phyloP scores from a whole-genome alignment of 306 rosid species.

The Vicia villosa region DNA sequence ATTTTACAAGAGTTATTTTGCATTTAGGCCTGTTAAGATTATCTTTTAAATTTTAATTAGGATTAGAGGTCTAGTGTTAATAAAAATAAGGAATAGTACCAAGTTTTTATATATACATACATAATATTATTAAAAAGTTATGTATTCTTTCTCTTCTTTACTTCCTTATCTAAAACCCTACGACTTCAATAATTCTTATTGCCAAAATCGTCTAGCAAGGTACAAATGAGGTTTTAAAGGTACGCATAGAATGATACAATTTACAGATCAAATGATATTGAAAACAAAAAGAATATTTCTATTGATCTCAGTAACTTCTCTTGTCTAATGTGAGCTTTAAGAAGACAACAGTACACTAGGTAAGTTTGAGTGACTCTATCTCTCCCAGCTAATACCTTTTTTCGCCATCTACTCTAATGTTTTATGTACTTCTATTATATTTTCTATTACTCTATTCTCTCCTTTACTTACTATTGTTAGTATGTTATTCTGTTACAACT shows the following conservation, averaged over 20 bases:
- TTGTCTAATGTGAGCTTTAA: conserved; percentile 13
- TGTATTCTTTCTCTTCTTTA: not conserved
- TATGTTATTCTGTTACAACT: not conserved
- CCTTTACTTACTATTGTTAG: not conserved
- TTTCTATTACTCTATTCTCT: not conserved
- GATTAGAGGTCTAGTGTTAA: not conserved
- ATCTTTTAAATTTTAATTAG: not conserved
- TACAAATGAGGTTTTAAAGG: conserved; percentile 4
- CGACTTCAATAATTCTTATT: conserved; percentile 3
- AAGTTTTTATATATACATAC: too few species aligned
- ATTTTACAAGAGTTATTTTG: too few species aligned
- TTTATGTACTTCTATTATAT: not conserved
- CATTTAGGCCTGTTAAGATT: too few species aligned
- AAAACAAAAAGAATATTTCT: not conserved
- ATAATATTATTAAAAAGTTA: not conserved
- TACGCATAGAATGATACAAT: not conserved
- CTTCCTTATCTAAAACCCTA: conserved; percentile 1
- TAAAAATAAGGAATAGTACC: not conserved
- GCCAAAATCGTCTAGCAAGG: conserved; percentile 17
- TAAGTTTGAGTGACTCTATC: not conserved
- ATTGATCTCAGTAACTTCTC: not conserved
- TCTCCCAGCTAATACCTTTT: not conserved
- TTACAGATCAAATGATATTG: not conserved
- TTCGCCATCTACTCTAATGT: not conserved
- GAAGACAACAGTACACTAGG: not conserved